Conservation (phyloP, 2,329 filamentous ascomycete species). For the Cadophora luteo-olivacea region DNA sequence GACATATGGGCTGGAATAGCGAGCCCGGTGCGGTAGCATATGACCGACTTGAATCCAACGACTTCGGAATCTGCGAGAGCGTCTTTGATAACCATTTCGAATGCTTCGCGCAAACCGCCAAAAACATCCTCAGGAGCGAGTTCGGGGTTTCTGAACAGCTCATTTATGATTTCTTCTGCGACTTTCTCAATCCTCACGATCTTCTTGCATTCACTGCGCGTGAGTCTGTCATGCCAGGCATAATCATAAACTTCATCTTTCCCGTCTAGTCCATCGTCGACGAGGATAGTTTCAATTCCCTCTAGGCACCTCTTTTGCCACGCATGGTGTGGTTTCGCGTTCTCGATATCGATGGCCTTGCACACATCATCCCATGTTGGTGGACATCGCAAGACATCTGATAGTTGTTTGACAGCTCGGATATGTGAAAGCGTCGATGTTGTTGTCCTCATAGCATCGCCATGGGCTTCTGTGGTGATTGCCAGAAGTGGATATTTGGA, state of each 20-base stretch:
- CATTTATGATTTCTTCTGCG: slow-evolving; percentile 66
- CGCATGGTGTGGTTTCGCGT: slow-evolving; percentile 49
- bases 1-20: slow-evolving; percentile 56
- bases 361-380: slow-evolving; percentile 64
- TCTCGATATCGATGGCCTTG: slow-evolving; percentile 38
- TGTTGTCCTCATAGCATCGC: slow-evolving; percentile 68
- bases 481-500: slow-evolving; percentile 58
- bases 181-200: slow-evolving; percentile 81
- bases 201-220: slow-evolving; percentile 67
- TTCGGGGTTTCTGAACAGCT: slow-evolving; percentile 48
- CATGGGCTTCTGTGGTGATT: slow-evolving; percentile 76
- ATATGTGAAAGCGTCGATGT: slow-evolving; percentile 70
- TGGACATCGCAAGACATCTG: slow-evolving; percentile 67
- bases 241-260: slow-evolving; percentile 63
- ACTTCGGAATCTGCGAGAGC: slow-evolving; percentile 71
- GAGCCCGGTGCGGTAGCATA: slow-evolving; percentile 82
- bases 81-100: slow-evolving; percentile 56
- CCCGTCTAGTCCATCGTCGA: slow-evolving; percentile 77
- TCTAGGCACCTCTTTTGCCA: slow-evolving; percentile 70
- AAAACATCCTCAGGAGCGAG: slow-evolving; percentile 45
- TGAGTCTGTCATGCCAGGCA: slow-evolving; percentile 70
- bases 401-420: slow-evolving; percentile 72
- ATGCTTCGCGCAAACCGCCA: slow-evolving; percentile 48
- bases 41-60: slow-evolving; percentile 81
- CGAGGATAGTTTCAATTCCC: slow-evolving; percentile 75